These are phyloP conservation scores for Paramecium octaurelia DNA, from an alignment of 73 alveolate species.

Conservation along the genomic window DNA sequence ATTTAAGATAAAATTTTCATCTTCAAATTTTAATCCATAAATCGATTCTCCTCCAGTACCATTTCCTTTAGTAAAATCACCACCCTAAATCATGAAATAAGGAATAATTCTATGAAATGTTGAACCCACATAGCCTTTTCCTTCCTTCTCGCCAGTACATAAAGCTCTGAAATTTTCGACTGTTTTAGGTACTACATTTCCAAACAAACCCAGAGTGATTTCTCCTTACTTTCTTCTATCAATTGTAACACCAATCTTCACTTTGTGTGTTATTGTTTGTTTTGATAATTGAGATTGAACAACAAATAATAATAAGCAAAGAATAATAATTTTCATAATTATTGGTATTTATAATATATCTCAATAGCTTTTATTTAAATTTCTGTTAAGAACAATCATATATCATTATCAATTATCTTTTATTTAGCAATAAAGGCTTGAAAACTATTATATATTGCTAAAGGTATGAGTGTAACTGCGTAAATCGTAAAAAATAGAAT, in stretches of 20 bases:
- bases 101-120: conserved; percentile 87
- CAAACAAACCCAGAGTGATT: conserved; percentile 81
- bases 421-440: background rate
- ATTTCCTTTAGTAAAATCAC: conserved; percentile 72
- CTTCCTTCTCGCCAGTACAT: conserved; percentile 81
- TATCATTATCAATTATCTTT: background rate
- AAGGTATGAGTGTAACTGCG: background rate
- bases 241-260: conserved; percentile 71
- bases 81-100: conserved; percentile 79
- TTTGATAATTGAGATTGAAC: background rate
- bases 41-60: conserved; percentile 96
- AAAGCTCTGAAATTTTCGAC: conserved; percentile 88
- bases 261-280: conserved; percentile 64
- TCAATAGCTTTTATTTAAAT: background rate
- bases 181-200: conserved; percentile 85
- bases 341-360: background rate
- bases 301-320: background rate
- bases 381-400: background rate
- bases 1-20: conserved; percentile 82
- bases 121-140: conserved; percentile 78
- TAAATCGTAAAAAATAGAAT: background rate
- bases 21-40: conserved; percentile 85
- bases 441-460: background rate
- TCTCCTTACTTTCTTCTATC: conserved; percentile 75
- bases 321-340: background rate